Base-by-base conservation (phyloP, 2,329 filamentous ascomycete species). In the Arthrobotrys iridis region DNA sequence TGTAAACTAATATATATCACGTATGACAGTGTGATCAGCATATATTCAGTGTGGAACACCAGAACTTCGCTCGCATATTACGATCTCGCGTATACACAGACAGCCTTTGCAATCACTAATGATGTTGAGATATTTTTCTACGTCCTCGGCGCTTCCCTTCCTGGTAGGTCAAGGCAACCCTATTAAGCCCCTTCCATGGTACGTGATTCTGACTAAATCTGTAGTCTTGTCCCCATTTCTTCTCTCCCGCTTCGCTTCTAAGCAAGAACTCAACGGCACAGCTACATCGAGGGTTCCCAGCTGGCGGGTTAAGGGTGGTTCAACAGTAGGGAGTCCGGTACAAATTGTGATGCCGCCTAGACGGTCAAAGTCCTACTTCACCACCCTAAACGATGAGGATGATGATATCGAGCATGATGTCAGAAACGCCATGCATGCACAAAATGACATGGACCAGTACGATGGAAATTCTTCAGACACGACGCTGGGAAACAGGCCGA, bases 101-200 rank as follows among this genome's bases (percentile, higher is more conserved):
- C 77, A 1, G 62, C 76, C 7, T 81, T 77, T 35, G 66, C 80
- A 8, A 80, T 81, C 77, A 77, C 79, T 41, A 80, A 78, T 46
- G 79, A 80, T 41, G 79, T 81, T 24, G 80, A 81, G 50, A 78
- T 80, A 20, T 67, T 80, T 8, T 79, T 79, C 70, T 81, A 81
- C 65, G 65, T 79, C 4, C 52, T 81, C 18, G 80, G 80, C 13
- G 80, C 80, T 22, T 79, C 79, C 10, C 78, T 81, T 46, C 80
- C 80, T 50, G 78, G 65, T 76, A 52, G 22, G 46, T n/a, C 5
- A n/a, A 43, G 0, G 18, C 18, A 46, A 18, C 24, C 15, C 11
- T 15, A 2, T 20, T 20, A 22, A 11, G 3, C 20, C 7, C 3
- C 8, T 59, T 26, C 22, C 41, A 15, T 45, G 6, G n/a, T 26